Conservation (phyloP, 1,284 basidiomycete genomes). For the Xerocomus minutiporus region DNA sequence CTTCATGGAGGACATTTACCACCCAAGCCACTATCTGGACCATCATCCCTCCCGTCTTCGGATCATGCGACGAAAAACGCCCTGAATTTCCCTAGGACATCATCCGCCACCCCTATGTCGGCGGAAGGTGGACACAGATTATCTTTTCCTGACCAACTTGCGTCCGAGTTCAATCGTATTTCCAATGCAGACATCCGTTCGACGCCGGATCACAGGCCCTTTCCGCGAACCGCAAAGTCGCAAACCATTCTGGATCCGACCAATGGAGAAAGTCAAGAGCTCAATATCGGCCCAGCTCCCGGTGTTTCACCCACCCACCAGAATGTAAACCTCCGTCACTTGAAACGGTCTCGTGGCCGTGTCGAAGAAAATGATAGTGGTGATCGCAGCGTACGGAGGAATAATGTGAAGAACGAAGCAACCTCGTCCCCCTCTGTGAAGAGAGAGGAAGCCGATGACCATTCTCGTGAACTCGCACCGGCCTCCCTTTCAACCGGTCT, state of each 20-base stretch:
- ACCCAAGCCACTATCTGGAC: constrained; percentile 1
- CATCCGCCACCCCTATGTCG: constrained; percentile 7
- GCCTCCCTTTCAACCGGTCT: neutral
- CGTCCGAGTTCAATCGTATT: constrained; percentile 10
- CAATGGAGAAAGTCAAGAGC: constrained; percentile 11
- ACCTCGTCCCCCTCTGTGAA: constrained; percentile 1
- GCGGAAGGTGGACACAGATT: constrained; percentile 5
- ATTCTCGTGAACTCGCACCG: neutral
- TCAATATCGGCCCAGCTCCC: constrained; percentile 20
- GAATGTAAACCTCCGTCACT: constrained; percentile 30
- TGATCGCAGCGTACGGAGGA: constrained; percentile 28
- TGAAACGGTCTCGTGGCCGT: constrained; percentile 25
- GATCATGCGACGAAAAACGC: neutral
- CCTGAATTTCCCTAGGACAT: neutral
- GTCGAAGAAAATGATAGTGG: constrained; percentile 26
- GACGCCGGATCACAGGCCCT: constrained; percentile 11
- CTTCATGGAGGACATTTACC: neutral
- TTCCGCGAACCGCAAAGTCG: constrained; percentile 23
- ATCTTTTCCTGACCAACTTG: constrained; percentile 9
- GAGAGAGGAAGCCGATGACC: constrained; percentile 16
- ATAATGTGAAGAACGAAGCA: constrained; percentile 24
- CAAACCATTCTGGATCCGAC: constrained; percentile 21
- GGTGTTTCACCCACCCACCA: constrained; percentile 28
- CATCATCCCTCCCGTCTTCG: neutral
- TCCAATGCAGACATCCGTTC: neutral